phyloP scores from a whole-genome alignment of 257 asterid genomes.

The Forsythia viridissima region DNA sequence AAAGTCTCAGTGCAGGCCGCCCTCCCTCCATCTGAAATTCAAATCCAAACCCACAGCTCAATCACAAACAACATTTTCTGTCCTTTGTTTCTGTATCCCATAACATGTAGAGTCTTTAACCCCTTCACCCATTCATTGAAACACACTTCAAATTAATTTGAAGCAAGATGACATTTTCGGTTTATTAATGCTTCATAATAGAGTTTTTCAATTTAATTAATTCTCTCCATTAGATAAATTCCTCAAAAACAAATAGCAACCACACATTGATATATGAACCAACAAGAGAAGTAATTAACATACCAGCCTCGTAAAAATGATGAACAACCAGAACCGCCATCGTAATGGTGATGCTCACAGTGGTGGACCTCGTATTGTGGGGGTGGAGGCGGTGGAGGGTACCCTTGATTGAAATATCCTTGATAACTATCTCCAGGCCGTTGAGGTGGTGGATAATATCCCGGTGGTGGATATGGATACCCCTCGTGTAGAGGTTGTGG shows the following conservation, averaged over 20 bases:
- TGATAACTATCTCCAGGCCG: slow-evolving; percentile 58
- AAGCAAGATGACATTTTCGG: background rate
- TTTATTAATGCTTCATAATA: background rate
- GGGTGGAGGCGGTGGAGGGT: slow-evolving; percentile 43
- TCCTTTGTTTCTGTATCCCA: background rate
- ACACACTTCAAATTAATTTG: background rate
- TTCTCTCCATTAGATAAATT: background rate
- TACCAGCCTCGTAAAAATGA: slow-evolving; percentile 82
- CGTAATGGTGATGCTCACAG: slow-evolving; percentile 52
- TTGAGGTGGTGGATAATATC: slow-evolving; percentile 54
- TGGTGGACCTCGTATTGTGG: slow-evolving; percentile 48
- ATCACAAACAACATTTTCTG: background rate
- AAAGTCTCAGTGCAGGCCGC: background rate
- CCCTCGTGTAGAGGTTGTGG: slow-evolving; percentile 55
- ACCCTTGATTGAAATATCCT: slow-evolving; percentile 61
- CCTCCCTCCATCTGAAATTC: background rate
- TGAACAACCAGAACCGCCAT: slow-evolving; percentile 40
- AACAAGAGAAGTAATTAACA: slow-evolving; percentile 7
- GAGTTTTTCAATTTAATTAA: background rate
- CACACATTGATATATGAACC: background rate
- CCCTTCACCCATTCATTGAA: background rate
- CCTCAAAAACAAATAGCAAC: background rate
- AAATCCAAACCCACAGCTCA: background rate
- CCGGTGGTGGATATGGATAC: slow-evolving; percentile 51
- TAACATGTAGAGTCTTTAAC: background rate